Percentiles rank a stretch among this genome's conserved stretches.
phyloP scores from a whole-genome alignment of 768 basidiomycete species.

The Amanita brunnescens region DNA sequence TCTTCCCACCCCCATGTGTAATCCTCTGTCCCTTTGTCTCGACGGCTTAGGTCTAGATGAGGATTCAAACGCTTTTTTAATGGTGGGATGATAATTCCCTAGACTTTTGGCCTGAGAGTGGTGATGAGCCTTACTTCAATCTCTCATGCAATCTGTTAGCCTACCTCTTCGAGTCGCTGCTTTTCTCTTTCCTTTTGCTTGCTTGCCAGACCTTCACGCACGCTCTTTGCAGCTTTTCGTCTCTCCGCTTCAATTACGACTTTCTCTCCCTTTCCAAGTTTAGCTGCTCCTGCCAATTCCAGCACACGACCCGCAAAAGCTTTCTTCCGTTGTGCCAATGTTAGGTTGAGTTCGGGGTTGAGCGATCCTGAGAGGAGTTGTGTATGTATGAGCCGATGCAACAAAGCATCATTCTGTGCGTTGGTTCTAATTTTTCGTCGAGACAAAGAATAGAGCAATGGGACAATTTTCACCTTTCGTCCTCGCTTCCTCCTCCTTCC shows the following conservation, averaged over 20 bases:
- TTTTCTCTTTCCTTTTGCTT: constrained; percentile 52
- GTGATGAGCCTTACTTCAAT: background rate
- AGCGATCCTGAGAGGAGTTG: constrained; percentile 69
- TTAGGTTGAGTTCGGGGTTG: constrained; percentile 49
- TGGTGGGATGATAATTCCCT: constrained; percentile 75
- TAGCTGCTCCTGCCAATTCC: constrained; percentile 60
- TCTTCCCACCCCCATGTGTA: constrained; percentile 73
- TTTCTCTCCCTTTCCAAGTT: constrained; percentile 69
- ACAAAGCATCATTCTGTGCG: constrained; percentile 64
- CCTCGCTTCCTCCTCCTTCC: constrained; percentile 36
- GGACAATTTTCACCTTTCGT: constrained; percentile 37
- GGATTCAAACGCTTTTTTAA: constrained; percentile 58
- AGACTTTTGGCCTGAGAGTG: constrained; percentile 62
- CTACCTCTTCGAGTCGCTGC: constrained; percentile 61
- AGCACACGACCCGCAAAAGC: constrained; percentile 71
- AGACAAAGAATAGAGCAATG: background rate
- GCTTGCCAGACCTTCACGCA: constrained; percentile 58
- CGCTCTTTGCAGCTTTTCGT: constrained; percentile 60
- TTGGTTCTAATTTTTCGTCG: constrained; percentile 47
- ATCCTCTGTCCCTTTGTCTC: constrained; percentile 51
- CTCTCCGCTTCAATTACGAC: constrained; percentile 51
- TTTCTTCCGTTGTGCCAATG: constrained; percentile 60
- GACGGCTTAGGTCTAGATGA: constrained; percentile 14
- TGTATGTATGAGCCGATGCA: constrained; percentile 77
- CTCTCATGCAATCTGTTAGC: constrained; percentile 20